These are phyloP conservation scores for Ceratobasidium sp. DNA, from an alignment of 1,284 basidiomycete species.

Conservation along the genomic window DNA sequence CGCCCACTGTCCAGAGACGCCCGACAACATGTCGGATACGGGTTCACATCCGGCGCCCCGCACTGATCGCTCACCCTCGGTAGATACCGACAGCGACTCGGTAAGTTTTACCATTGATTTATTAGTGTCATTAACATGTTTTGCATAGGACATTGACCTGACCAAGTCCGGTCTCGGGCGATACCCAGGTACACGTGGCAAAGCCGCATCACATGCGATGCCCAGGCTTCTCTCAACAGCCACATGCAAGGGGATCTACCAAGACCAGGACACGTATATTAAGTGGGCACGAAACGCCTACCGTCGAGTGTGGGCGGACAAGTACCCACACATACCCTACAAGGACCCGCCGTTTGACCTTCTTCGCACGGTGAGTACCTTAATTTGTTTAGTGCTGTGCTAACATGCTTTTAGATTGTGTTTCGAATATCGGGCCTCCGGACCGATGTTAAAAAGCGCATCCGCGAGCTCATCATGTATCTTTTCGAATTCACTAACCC, in stretches of 20 bases:
- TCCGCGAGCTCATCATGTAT: not conserved
- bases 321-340: not conserved
- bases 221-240: not conserved
- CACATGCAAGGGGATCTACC: not conserved
- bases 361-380: not conserved
- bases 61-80: not conserved
- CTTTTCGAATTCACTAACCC: not conserved
- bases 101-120: not conserved
- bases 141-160: not conserved
- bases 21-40: too few relatives aligned
- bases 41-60: not conserved
- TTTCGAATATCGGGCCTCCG: not conserved
- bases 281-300: not conserved
- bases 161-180: not conserved
- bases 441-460: not conserved
- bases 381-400: too few relatives aligned
- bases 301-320: not conserved
- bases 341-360: not conserved
- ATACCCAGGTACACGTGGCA: not conserved
- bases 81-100: not conserved
- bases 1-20: not conserved
- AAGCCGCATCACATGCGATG: not conserved
- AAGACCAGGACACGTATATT: not conserved
- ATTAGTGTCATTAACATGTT: not conserved
- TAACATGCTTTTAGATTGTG: not conserved